phyloP scores from a whole-genome alignment of 805 yeast species.

The fission yeast (Schizosaccharomyces pombe) region DNA sequence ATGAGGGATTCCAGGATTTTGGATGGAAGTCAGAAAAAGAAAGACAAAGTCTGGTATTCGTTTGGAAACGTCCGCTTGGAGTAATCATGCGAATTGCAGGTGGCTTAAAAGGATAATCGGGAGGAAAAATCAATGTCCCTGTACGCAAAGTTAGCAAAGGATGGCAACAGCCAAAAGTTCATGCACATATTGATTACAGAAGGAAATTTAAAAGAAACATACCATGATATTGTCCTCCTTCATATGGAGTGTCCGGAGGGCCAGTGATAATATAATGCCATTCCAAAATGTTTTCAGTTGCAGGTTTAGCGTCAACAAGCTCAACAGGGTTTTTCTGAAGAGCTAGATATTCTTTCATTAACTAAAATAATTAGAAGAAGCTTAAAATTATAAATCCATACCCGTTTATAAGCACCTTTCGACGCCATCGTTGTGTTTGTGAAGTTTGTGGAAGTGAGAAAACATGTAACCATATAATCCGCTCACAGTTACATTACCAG shows the following conservation, averaged over 20 bases:
- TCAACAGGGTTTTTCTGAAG: conserved; percentile 68
- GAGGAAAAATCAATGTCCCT: conserved; percentile 47
- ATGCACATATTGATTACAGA: background rate
- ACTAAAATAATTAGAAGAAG: conserved; percentile 12
- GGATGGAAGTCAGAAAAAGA: conserved; percentile 93
- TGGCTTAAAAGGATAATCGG: conserved; percentile 78
- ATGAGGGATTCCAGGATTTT: conserved; percentile 86
- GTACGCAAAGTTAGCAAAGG: no score
- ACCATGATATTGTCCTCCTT: conserved; percentile 69
- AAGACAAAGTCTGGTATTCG: conserved; percentile 61
- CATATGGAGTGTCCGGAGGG: conserved; percentile 63
- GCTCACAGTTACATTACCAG: background rate
- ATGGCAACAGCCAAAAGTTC: background rate
- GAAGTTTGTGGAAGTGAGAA: background rate
- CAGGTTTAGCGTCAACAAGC: conserved; percentile 60
- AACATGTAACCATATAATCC: background rate
- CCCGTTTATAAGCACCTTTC: conserved; percentile 2
- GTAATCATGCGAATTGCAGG: conserved; percentile 77
- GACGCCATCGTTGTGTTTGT: background rate
- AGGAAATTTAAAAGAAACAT: background rate
- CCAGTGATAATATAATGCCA: conserved; percentile 81
- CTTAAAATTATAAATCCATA: background rate
- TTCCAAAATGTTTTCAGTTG: conserved; percentile 53
- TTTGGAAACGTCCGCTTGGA: conserved; percentile 68
- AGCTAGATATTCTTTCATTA: conserved; percentile 60